Evolutionary conservation across 2,329 filamentous ascomycete species (phyloP).

Genomic region (Diaporthe sp.): DNA sequence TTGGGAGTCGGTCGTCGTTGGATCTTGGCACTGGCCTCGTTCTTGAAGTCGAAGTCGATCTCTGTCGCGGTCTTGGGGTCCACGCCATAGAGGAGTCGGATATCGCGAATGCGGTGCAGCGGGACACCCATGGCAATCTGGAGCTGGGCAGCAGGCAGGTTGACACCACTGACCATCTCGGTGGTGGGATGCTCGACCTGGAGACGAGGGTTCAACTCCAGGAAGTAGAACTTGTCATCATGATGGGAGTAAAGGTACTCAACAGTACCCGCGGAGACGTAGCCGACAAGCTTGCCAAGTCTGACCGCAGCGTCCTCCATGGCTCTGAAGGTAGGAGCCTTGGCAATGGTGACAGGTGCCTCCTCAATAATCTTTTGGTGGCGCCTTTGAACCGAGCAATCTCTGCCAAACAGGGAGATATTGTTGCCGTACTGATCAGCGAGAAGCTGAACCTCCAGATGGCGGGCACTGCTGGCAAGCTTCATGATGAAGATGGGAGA

Average conservation of each 20-base stretch:
- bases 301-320: conserved; percentile 98
- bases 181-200: conserved; percentile 99
- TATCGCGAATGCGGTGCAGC: conserved; percentile 94
- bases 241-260: conserved; percentile 98
- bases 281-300: conserved; percentile 92
- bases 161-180: conserved; percentile 99
- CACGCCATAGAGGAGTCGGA: conserved; percentile 93
- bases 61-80: conserved; percentile 87
- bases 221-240: conserved; percentile 99
- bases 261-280: conserved; percentile 98
- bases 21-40: conserved; percentile 81
- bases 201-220: conserved; percentile 97
- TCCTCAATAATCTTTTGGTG: conserved; percentile 99
- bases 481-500: conserved; percentile 99
- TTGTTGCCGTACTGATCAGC: conserved; percentile 99
- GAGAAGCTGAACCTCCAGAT: conserved; percentile 96
- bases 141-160: conserved; percentile 95
- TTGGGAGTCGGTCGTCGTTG: conserved; percentile 93
- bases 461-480: conserved; percentile 93
- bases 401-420: conserved; percentile 97
- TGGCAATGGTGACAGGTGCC: conserved; percentile 96
- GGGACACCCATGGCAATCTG: conserved; percentile 99
- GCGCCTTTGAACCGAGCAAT: conserved; percentile 97
- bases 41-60: conserved; percentile 97
- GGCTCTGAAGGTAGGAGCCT: conserved; percentile 85